phyloP scores from a whole-genome alignment of 2,329 filamentous ascomycete species.

The Ascocoryne sarcoides region DNA sequence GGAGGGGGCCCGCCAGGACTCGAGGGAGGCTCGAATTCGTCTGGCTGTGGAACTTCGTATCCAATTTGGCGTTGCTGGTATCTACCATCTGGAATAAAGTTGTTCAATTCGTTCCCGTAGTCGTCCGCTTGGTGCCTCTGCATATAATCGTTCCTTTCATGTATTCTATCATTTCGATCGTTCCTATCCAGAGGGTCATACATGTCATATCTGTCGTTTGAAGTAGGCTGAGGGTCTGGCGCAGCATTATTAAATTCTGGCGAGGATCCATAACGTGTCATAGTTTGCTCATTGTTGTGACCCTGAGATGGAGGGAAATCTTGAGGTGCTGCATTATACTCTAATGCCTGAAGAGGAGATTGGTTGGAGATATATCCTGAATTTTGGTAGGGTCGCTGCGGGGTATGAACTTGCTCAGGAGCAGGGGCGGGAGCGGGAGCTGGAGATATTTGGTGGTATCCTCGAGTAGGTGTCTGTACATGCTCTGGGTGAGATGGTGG shows the following conservation, averaged over 20 bases:
- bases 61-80: slow-evolving; percentile 18
- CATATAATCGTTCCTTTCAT: background rate
- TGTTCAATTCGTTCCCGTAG: slow-evolving; percentile 18
- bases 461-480: slow-evolving; percentile 42
- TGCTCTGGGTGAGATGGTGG: slow-evolving; percentile 12
- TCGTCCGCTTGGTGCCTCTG: background rate
- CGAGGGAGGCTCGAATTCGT: slow-evolving; percentile 23
- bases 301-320: slow-evolving; percentile 15
- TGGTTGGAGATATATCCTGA: slow-evolving; percentile 39
- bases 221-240: slow-evolving; percentile 13
- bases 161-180: slow-evolving; percentile 5
- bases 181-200: slow-evolving; percentile 21
- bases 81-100: slow-evolving; percentile 15
- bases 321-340: slow-evolving; percentile 29
- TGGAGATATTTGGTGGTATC: slow-evolving; percentile 16
- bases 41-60: slow-evolving; percentile 23
- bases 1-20: slow-evolving; percentile 29
- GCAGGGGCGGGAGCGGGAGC: slow-evolving; percentile 22
- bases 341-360: slow-evolving; percentile 43
- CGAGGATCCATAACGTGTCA: slow-evolving; percentile 16
- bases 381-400: slow-evolving; percentile 39
- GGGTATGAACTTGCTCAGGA: slow-evolving; percentile 38
- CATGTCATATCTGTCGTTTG: slow-evolving; percentile 20
- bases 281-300: slow-evolving; percentile 16
- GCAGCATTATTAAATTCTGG: slow-evolving; percentile 7